Evolutionary conservation across 352 stramenopile genomes (phyloP).

Genomic region (Globisporangium recalcitrans): DNA sequence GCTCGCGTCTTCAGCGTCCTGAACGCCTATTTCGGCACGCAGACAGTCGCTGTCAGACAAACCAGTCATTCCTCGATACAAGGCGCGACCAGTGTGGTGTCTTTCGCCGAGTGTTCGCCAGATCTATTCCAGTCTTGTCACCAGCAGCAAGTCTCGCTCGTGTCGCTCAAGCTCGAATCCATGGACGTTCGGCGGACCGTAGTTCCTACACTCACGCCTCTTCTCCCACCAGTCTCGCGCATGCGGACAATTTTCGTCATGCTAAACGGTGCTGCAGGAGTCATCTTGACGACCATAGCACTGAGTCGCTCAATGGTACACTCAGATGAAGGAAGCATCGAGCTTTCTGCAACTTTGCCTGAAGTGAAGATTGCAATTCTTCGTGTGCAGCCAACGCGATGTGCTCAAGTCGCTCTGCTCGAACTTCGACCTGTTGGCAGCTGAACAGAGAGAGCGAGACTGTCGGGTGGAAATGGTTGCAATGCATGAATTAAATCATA

Average conservation of each 20-base stretch:
- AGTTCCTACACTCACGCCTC: slow-evolving; percentile 12
- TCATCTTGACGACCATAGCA: slow-evolving; percentile 13
- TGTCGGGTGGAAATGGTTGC: too few relatives aligned
- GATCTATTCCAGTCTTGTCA: slow-evolving; percentile 1
- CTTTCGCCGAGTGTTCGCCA: not conserved
- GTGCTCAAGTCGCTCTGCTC: slow-evolving; percentile 19
- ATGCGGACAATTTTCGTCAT: slow-evolving; percentile 13
- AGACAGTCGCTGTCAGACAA: slow-evolving; percentile 15
- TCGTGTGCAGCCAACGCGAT: slow-evolving; percentile 17
- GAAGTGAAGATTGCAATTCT: slow-evolving; percentile 6
- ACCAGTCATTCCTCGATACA: not conserved
- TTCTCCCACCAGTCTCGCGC: slow-evolving; percentile 10
- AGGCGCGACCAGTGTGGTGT: not conserved
- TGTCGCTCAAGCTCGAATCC: slow-evolving; percentile 22
- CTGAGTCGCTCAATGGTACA: slow-evolving; percentile 5
- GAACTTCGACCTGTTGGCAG: slow-evolving; percentile 30
- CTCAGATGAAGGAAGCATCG: not conserved
- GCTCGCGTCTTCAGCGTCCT: slow-evolving; percentile 6
- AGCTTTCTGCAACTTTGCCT: slow-evolving; percentile 17
- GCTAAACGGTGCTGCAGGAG: slow-evolving; percentile 11
- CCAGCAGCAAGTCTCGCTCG: slow-evolving; percentile 30
- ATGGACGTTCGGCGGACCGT: slow-evolving; percentile 19
- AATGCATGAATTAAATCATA: too few relatives aligned
- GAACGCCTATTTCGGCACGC: slow-evolving; percentile 6
- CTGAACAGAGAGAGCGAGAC: too few relatives aligned